Evolutionary conservation across 352 stramenopile species (phyloP), one percentile per base, ranked within the genome.

Genomic region (Globisporangium ultimum): DNA sequence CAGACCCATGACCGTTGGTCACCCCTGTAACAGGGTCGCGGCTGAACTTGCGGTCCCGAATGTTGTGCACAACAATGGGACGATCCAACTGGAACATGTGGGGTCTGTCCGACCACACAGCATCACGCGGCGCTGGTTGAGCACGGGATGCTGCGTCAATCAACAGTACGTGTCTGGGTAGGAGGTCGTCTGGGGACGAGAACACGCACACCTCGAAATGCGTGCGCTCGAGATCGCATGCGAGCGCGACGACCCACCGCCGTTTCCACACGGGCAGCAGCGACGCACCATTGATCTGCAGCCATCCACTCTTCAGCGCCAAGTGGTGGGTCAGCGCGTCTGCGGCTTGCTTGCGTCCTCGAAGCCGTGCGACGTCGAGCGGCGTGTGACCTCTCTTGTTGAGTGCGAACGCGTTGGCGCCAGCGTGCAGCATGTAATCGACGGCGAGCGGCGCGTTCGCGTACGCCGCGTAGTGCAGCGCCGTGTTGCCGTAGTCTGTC

Each of bases 401-500:
- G 10, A 90, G 58, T 8, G 63, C 68, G 32, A 84, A 84, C 15
- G 64, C 46, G 36, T 79, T 63, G 6, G 68, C 80, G 18, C 72
- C 77, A 9, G 72, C 71, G 21, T 71, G 61, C 32, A 91, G 65
- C 66, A 93, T 42, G 40, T 78, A 63, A 60, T 91, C 80, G 55
- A 89, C 38, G 21, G 78, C 70, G 3, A 61, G 51, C 46, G 81
- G 58, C 24, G 72, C 69, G 61, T 90, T 86, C 48, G 60, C 64
- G 52, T 80, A 74, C 14, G 80, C 79, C 9, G 84, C 84, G 55
- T 83, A 79, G 42, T 93, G 84, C 48, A 93, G 67, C 51, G 80
- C 80, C 47, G 84, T 93, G 64, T 78, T 78, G 48, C 63, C 58
- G 58, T 77, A 68, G 20, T 72, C 69, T 42, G 61, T 63, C 4